A percentile compares a stretch with the other conserved stretches of the same genome.
Evolutionary conservation across 495 filamentous ascomycete genomes (phyloP).

Genomic region (Thermochaetoides thermophila): DNA sequence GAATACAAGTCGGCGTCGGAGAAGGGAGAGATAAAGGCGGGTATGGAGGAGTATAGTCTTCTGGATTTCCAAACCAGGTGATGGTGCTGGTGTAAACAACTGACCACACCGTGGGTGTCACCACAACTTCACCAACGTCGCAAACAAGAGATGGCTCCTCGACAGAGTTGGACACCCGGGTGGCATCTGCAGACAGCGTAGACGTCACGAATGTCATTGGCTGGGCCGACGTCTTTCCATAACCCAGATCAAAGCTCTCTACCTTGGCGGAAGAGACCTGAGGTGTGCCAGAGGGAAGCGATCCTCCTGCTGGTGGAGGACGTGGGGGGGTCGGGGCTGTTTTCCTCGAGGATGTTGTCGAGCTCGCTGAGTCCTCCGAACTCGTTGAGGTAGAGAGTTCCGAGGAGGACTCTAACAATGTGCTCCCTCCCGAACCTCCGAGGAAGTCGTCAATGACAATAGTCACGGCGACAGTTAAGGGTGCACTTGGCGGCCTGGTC

Average conservation of each 20-base stretch:
- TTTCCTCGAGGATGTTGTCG: too few relatives aligned
- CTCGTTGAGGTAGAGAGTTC: too few relatives aligned
- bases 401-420: too few relatives aligned
- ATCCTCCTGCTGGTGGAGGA: background rate
- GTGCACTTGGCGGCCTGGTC: too few relatives aligned
- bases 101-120: conserved; percentile 18
- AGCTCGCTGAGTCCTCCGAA: too few relatives aligned
- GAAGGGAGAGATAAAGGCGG: conserved; percentile 21
- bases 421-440: too few relatives aligned
- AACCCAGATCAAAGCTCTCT: conserved; percentile 2
- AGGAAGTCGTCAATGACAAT: too few relatives aligned
- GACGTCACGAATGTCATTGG: conserved; percentile 4
- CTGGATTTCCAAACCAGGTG: conserved; percentile 29
- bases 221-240: background rate
- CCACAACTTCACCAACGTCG: too few relatives aligned
- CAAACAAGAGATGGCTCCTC: conserved; percentile 5
- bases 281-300: too few relatives aligned
- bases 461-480: too few relatives aligned
- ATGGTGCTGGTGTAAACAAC: conserved; percentile 30
- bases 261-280: too few relatives aligned
- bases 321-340: too few relatives aligned
- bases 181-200: conserved; percentile 4
- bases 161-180: conserved; percentile 7
- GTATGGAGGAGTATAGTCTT: conserved; percentile 29
- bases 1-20: conserved; percentile 20